These are phyloP conservation scores for Leccinum obscurum DNA, from an alignment of 768 basidiomycete genomes.

Conservation along the genomic window DNA sequence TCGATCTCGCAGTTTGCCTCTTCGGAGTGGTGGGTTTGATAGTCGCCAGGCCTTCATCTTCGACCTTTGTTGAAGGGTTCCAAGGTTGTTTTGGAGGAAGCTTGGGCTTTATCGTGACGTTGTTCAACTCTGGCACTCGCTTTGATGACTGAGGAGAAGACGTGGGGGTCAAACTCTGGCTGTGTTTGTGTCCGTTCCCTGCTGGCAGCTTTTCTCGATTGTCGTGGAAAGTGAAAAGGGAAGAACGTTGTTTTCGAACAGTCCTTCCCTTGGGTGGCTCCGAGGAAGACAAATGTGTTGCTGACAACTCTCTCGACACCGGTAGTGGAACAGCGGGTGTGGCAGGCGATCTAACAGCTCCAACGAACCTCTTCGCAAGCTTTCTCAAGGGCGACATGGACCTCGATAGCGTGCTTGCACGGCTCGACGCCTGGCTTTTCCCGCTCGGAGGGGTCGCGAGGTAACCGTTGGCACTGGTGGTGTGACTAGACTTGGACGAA, in stretches of 20 bases:
- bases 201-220: slow-evolving; percentile 48
- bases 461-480: slow-evolving; percentile 49
- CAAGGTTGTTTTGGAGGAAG: slow-evolving; percentile 51
- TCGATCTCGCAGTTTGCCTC: slow-evolving; percentile 48
- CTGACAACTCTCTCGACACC: slow-evolving; percentile 40
- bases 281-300: slow-evolving; percentile 47
- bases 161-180: slow-evolving; percentile 70
- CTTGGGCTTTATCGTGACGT: slow-evolving; percentile 42
- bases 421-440: slow-evolving; percentile 44
- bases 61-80: slow-evolving; percentile 83
- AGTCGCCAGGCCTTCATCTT: slow-evolving; percentile 47
- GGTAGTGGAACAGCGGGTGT: slow-evolving; percentile 48
- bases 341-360: slow-evolving; percentile 39
- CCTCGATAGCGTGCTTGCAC: slow-evolving; percentile 51
- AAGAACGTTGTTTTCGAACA: slow-evolving; percentile 60
- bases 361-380: slow-evolving; percentile 70
- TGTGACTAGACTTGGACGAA: slow-evolving; percentile 64
- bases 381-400: slow-evolving; percentile 82
- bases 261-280: slow-evolving; percentile 44
- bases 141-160: slow-evolving; percentile 50
- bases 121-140: slow-evolving; percentile 37
- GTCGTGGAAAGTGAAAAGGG: slow-evolving; percentile 56
- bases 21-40: slow-evolving; percentile 52
- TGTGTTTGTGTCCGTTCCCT: slow-evolving; percentile 66
- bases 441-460: slow-evolving; percentile 63